Evolutionary conservation across 2,329 filamentous ascomycete genomes (phyloP).

Genomic region (Sclerotinia minor): DNA sequence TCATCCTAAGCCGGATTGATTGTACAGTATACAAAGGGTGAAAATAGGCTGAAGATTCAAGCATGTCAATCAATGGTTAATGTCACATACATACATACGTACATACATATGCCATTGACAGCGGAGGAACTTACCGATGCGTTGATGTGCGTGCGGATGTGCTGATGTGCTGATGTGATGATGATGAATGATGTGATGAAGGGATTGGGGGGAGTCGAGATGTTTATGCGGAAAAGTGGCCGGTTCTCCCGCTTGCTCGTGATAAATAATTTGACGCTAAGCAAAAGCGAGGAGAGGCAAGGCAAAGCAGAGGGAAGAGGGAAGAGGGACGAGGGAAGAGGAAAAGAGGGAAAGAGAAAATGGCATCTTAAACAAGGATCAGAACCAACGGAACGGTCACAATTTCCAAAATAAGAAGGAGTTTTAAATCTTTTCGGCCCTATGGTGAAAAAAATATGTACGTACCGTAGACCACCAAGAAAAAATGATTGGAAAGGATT

Average conservation of each 20-base stretch:
- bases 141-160: neutral
- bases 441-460: constrained; percentile 4
- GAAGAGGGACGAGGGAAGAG: neutral
- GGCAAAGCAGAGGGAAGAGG: neutral
- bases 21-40: neutral
- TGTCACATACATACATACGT: neutral
- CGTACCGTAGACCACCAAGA: no score
- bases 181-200: neutral
- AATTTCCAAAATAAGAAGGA: constrained; percentile 13
- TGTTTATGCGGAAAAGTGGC: neutral
- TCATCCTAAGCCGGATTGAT: neutral
- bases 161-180: neutral
- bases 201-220: neutral
- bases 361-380: neutral
- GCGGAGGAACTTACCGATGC: neutral
- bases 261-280: neutral
- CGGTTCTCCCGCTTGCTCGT: neutral
- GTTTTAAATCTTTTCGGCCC: constrained; percentile 4
- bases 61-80: neutral
- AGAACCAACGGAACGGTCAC: constrained; percentile 1
- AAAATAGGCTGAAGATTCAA: constrained; percentile 5
- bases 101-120: constrained; percentile 7
- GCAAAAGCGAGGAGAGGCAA: neutral
- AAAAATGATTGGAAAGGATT: constrained; percentile 4
- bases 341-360: neutral